Percentiles rank a stretch among this genome's conserved stretches.
These are phyloP conservation scores for Saraca asoca DNA, from an alignment of 331 rosid genomes.

Conservation along the genomic window DNA sequence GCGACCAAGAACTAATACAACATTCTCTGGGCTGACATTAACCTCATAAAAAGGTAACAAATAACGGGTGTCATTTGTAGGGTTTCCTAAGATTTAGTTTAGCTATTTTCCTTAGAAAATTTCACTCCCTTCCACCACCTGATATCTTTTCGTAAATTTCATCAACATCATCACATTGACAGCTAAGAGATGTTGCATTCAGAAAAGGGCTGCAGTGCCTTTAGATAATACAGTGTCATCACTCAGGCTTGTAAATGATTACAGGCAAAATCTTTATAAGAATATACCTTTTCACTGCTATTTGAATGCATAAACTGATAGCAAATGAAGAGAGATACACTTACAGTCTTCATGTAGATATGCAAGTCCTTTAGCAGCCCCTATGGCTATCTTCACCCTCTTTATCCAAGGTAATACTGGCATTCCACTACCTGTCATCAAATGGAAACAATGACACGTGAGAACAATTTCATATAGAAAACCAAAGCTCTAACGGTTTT, in stretches of 20 bases:
- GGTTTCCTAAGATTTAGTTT: conserved; percentile 8
- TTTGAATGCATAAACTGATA: background rate
- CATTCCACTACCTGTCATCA: conserved; percentile 54
- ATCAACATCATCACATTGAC: background rate
- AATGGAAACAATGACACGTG: conserved; percentile 12
- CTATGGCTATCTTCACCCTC: conserved; percentile 82
- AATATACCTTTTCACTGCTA: background rate
- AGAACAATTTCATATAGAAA: conserved; percentile 24
- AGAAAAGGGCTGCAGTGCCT: background rate
- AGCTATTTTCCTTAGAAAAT: background rate
- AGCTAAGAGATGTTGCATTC: background rate
- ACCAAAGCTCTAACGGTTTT: background rate
- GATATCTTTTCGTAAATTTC: background rate
- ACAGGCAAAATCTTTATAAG: background rate
- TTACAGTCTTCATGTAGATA: conserved; percentile 95
- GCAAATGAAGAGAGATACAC: conserved; percentile 31
- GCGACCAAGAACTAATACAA: background rate
- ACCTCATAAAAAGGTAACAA: background rate
- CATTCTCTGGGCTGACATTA: background rate
- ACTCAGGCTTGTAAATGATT: background rate
- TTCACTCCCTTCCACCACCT: background rate
- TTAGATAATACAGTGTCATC: background rate
- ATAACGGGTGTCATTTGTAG: background rate
- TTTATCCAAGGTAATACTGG: conserved; percentile 78
- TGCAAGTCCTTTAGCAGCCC: conserved; percentile 90